Conservation (phyloP, 2,329 filamentous ascomycete genomes). For the Pyrenochaeta sp. region DNA sequence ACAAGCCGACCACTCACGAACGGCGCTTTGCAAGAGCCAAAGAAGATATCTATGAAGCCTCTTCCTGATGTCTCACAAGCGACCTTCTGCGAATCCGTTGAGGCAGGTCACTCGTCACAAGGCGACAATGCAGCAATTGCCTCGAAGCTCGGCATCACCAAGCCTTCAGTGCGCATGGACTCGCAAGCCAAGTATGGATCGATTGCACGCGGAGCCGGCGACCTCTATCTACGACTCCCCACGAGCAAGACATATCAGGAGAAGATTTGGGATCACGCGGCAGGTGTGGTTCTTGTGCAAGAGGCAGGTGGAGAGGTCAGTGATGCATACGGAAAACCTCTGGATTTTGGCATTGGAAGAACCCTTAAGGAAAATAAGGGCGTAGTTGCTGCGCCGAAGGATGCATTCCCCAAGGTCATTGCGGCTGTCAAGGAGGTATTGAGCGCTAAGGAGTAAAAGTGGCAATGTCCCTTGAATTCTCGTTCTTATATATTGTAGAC, state of each 20-base stretch:
- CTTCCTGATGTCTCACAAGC: conserved; percentile 78
- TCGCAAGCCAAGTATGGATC: conserved; percentile 98
- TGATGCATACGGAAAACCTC: conserved; percentile 81
- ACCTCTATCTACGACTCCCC: conserved; percentile 91
- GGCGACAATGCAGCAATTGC: conserved; percentile 87
- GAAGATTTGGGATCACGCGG: conserved; percentile 99
- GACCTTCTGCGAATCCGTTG: conserved; percentile 96
- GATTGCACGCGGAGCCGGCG: conserved; percentile 91
- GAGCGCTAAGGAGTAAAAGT: conserved; percentile 37
- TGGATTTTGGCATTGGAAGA: conserved; percentile 87
- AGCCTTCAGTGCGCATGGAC: conserved; percentile 93
- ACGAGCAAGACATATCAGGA: conserved; percentile 89
- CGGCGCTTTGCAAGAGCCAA: conserved; percentile 63
- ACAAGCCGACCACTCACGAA: conserved; percentile 75
- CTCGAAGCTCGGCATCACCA: conserved; percentile 83
- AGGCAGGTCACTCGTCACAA: conserved; percentile 91
- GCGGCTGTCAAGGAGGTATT: conserved; percentile 84
- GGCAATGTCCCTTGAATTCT: too few relatives aligned
- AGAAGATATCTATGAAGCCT: conserved; percentile 80
- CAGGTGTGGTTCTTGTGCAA: conserved; percentile 90
- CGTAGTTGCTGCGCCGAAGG: conserved; percentile 84
- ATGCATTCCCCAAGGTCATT: conserved; percentile 79
- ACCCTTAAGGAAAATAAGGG: conserved; percentile 92
- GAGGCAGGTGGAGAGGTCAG: conserved; percentile 94
- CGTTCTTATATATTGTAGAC: too few relatives aligned